Evolutionary conservation across 2,329 filamentous ascomycete genomes (phyloP), one percentile per base, ranked within the genome.

Genomic region (Fusarium buharicum): DNA sequence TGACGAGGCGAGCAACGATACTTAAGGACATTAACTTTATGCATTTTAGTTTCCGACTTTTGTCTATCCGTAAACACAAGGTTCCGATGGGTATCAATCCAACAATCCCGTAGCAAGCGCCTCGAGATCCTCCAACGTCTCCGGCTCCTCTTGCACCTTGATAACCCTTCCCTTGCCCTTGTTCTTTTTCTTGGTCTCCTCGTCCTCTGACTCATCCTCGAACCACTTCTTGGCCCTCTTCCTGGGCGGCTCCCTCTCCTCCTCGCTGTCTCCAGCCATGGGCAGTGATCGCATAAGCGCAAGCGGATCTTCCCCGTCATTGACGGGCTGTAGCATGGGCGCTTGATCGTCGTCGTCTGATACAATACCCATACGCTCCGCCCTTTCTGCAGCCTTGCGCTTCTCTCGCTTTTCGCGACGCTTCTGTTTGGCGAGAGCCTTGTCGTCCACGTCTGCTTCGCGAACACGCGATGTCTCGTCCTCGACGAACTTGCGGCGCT

Each of bases 401-500:
- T 89, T 92, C 69, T 90, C 86, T 58, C 84, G 82, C 83, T 92
- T 95, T 76, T 91, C 90, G 69, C 85, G 83, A 74, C 84, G 87
- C 84, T 92, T 93, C 75, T 91, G 85, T 79, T 89, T 92, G 31
- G 87, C 92, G 13, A 90, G 75, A 66, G 86, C 84, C 80, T 97
- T 97, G 77, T 99, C 95, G 60, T 87, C 86, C 31, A 90, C 76
- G 79, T 99, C 95, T 17, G 89, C 91, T 70, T 86, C 82, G 66
- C 83, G 82, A 27, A 96, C 91, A 62, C 88, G 85, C 68, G 85
- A 84, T 11, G 85, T 80, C 75, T 97, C 94, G 59, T 83, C 83
- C 43, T 90, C 88, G 74, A 98, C 80, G 79, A 97, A 99, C 66
- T 84, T 85, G 68, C 84, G 82, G 41, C 92, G 84, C 76, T 96